Evolutionary conservation across 805 yeast genomes (phyloP), one percentile per base, ranked within the genome.

Genomic region (Cyberlindnera suaveolens): DNA sequence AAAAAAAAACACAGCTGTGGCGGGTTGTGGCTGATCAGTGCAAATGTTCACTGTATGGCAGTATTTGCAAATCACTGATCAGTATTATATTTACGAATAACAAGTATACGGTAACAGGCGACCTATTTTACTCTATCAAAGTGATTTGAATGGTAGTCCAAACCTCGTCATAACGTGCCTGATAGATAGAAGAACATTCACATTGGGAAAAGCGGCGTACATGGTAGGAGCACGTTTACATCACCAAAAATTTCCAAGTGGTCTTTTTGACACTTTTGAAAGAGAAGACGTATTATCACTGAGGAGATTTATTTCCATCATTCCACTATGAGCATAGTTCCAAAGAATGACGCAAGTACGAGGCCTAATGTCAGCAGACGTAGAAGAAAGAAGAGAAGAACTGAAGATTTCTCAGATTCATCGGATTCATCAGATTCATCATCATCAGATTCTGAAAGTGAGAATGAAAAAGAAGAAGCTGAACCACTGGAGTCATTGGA

Each of bases 301-400:
- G 37, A 19, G 10, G 26, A 18, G 23, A 34, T 15, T 13, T 19
- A 20, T 34, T 34, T 5, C 14, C 20, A 18, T 17, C 11, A 14
- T n/a, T 23, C 15, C 37, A 19, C 15, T 23, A 57, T 57, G 62
- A 47, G 55, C 38, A 46, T 52, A 45, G 48, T 49, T 33, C 54
- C 62, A 16, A 56, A 50, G 42, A 54, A 47, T 32, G 52, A 51
- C 2, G 43, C 48, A 15, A 27, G 20, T 2, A 41, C 44, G 17
- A 50, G 45, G 35, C 37, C 51, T 18, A 46, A 37, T 26, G 34
- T 39, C 2, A 49, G 60, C 39, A 69, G 76, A 49, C 71, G 85
- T 54, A 75, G 85, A 49, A 71, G 82, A 57, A 82, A 82, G 74
- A 83, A 82, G 77, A 80, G 89, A 77, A 82, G 90, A 79, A 83